Evolutionary conservation across 495 filamentous ascomycete genomes (phyloP).

Genomic region (Aspergillus coremiiformis): DNA sequence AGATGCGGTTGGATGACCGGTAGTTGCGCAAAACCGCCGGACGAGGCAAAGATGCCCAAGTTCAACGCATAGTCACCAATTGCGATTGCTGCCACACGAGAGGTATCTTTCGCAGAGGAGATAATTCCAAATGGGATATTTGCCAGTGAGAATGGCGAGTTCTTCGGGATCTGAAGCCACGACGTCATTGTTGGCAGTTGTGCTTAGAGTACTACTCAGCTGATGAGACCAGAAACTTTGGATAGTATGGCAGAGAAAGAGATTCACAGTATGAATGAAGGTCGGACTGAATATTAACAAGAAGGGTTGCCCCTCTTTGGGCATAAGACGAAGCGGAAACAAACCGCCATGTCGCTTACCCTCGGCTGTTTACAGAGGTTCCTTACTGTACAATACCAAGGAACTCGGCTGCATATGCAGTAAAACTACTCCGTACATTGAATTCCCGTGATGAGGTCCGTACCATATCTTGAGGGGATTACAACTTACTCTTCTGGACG

Average conservation of each 20-base stretch:
- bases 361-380: conserved; percentile 15
- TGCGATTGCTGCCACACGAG: conserved; percentile 63
- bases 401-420: no score
- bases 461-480: neutral
- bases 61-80: conserved; percentile 75
- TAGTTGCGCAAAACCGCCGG: conserved; percentile 54
- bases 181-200: conserved; percentile 51
- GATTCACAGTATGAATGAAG: no score
- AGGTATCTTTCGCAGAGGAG: conserved; percentile 43
- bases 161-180: conserved; percentile 59
- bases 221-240: neutral
- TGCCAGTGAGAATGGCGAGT: conserved; percentile 71
- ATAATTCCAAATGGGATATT: conserved; percentile 96
- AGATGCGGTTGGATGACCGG: conserved; percentile 50
- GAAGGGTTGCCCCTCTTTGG: neutral
- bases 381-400: no score
- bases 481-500: no score
- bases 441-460: conserved; percentile 2
- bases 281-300: no score
- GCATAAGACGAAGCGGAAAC: no score
- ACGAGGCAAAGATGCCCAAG: conserved; percentile 54
- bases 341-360: conserved; percentile 23
- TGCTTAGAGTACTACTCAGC: neutral
- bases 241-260: neutral
- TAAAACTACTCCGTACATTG: no score